phyloP scores from a whole-genome alignment of 2,329 filamentous ascomycete species.

The Aspergillaceae sp. region DNA sequence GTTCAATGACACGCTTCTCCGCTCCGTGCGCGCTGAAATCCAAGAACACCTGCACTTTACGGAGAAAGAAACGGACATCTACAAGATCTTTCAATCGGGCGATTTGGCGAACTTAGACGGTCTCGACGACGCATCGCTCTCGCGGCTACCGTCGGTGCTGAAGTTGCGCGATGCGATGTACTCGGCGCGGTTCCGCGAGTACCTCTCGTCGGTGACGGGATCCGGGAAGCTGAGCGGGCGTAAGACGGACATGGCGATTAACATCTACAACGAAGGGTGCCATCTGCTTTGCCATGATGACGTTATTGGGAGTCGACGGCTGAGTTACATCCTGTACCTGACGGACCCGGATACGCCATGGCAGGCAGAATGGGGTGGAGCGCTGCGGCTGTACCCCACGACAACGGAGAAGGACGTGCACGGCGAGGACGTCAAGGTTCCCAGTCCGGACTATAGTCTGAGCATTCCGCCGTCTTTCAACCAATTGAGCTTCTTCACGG shows the following conservation, averaged over 20 bases:
- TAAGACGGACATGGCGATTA: slow-evolving; percentile 99
- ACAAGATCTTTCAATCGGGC: slow-evolving; percentile 98
- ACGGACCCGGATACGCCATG: slow-evolving; percentile 86
- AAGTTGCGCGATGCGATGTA: slow-evolving; percentile 90
- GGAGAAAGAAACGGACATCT: slow-evolving; percentile 97
- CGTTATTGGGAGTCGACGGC: slow-evolving; percentile 89
- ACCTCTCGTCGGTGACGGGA: slow-evolving; percentile 75
- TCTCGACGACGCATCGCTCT: slow-evolving; percentile 74
- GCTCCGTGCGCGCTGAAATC: slow-evolving; percentile 80
- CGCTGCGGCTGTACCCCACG: slow-evolving; percentile 75
- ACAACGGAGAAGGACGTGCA: slow-evolving; percentile 56
- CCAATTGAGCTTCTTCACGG: slow-evolving; percentile 95
- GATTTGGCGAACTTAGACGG: slow-evolving; percentile 95
- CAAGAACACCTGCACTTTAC: slow-evolving; percentile 88
- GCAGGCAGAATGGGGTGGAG: slow-evolving; percentile 88
- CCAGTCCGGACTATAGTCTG: slow-evolving; percentile 67
- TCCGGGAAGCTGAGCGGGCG: slow-evolving; percentile 79
- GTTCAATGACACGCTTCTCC: slow-evolving; percentile 72
- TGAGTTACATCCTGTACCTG: slow-evolving; percentile 95
- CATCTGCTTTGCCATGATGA: slow-evolving; percentile 96
- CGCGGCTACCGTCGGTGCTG: slow-evolving; percentile 81
- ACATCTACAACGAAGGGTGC: slow-evolving; percentile 93
- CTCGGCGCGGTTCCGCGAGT: slow-evolving; percentile 79
- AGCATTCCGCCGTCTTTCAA: slow-evolving; percentile 93
- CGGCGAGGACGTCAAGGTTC: slow-evolving; percentile 69